phyloP scores from a whole-genome alignment of 176 grass and related monocot species.

The Hsuehochloa calcarea region DNA sequence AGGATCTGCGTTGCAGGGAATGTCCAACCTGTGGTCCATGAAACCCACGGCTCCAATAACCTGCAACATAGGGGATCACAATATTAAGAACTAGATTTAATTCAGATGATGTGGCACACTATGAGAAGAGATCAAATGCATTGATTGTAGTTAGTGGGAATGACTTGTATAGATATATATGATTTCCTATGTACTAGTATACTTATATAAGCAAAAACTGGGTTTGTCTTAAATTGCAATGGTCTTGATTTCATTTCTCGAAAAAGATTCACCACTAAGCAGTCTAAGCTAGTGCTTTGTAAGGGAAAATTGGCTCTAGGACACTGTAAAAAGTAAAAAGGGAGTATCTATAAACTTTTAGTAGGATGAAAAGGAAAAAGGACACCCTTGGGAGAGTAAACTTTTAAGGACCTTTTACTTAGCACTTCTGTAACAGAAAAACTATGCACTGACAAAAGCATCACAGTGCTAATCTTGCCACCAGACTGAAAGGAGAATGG shows the following conservation, averaged over 20 bases:
- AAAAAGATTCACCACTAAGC: background rate
- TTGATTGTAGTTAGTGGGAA: too few species aligned
- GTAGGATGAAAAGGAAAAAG: background rate
- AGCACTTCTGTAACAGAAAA: background rate
- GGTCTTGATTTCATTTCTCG: background rate
- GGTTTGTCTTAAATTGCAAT: background rate
- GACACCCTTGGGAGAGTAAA: background rate
- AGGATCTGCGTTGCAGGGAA: conserved; percentile 59
- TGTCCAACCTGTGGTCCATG: conserved; percentile 85
- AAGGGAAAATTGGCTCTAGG: background rate
- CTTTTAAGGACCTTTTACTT: background rate
- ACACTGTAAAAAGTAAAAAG: background rate
- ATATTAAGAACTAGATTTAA: background rate
- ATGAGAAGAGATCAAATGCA: too few species aligned
- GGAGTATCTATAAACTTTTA: background rate
- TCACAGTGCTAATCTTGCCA: background rate
- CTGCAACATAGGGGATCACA: conserved; percentile 27
- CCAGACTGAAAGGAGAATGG: background rate
- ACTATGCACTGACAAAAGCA: background rate
- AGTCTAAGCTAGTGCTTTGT: background rate
- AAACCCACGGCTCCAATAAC: conserved; percentile 86
- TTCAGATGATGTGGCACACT: too few species aligned
- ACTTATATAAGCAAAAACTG: background rate
- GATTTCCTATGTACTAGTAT: background rate
- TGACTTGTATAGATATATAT: too few species aligned